phyloP scores from a whole-genome alignment of 768 basidiomycete genomes.

The Leccinum longicurvipes region DNA sequence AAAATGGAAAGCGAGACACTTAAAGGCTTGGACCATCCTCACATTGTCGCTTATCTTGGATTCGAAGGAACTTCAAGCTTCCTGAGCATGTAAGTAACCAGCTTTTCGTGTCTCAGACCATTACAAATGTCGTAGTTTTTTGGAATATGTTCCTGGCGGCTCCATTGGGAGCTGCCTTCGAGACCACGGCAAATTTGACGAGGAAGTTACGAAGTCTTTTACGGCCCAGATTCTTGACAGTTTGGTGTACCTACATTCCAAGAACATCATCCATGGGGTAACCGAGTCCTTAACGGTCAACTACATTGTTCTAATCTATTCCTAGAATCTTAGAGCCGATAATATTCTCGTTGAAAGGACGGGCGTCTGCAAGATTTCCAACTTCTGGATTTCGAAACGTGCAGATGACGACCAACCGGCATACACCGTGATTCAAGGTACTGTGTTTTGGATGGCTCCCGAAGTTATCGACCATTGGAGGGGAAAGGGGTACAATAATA shows the following conservation, averaged over 20 bases:
- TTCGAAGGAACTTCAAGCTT: constrained; percentile 86
- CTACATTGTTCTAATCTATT: constrained; percentile 6
- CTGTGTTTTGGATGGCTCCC: constrained; percentile 99
- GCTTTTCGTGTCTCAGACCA: background rate
- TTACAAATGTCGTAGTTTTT: constrained; percentile 58
- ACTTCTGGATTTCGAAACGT: constrained; percentile 98
- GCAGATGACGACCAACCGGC: constrained; percentile 83
- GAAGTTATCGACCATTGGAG: constrained; percentile 86
- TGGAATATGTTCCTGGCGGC: constrained; percentile 98
- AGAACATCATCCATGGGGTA: constrained; percentile 90
- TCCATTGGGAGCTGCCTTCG: constrained; percentile 88
- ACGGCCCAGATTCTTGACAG: constrained; percentile 89
- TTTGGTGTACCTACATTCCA: constrained; percentile 87
- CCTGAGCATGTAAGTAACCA: constrained; percentile 78
- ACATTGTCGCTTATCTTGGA: constrained; percentile 97
- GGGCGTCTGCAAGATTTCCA: constrained; percentile 95
- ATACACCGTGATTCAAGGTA: constrained; percentile 93
- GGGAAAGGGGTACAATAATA: constrained; percentile 86
- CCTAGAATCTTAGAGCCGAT: constrained; percentile 93
- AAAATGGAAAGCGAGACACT: constrained; percentile 95
- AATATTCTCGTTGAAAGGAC: constrained; percentile 94
- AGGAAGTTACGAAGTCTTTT: constrained; percentile 89
- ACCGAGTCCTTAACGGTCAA: constrained; percentile 22
- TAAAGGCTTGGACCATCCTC: constrained; percentile 93
- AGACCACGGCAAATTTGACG: constrained; percentile 90